Evolutionary conservation across 768 basidiomycete species (phyloP), one percentile per base, ranked within the genome.

Genomic region (Nevesoporus exiguus): DNA sequence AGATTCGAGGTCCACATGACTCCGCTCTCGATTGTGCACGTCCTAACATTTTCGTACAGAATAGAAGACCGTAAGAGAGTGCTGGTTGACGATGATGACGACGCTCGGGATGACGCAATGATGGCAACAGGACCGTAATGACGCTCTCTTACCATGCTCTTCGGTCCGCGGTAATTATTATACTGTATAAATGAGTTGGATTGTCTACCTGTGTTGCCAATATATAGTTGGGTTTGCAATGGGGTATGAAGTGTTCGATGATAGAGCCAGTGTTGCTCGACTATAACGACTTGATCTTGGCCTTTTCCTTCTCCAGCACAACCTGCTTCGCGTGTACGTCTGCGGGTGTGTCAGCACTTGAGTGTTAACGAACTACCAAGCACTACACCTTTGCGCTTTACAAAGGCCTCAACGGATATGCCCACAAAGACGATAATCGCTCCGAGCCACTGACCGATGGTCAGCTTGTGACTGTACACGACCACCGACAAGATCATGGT

Each of bases 401-500:
- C 85, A 63, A 84, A 85, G 3, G 95, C 96, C 67, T 98, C 96
- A 10, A 97, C 80, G 1, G 90, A 93, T 56, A 98, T 97, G 2
- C 94, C 97, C n/a, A 84, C 84, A 71, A 99, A 98, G 2, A 98
- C 97, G 19, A 94, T 82, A 2, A 73, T 86, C 0, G 95, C 85
- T n/a, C 97, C 97, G 4, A 81, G 64, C 97, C 96, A 98, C 70
- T 98, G 97, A 2, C 94, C 94, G 2, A 67, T 44, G 0, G 87
- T 85, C 49, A 99, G 76, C 58, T 76, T 81, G 71, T 98, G 97
- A 63, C 90, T 86, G 67, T 97, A 98, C 0, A 98, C 80, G 25
- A 95, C 69, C 7, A 99, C 95, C 17, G 93, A 96, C 39, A 99
- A 78, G 15, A 99, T 77, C 95, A 99, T 99, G 9, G 97, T 98